Base-by-base conservation (phyloP, 345 rosid species). In the Salix caprea region DNA sequence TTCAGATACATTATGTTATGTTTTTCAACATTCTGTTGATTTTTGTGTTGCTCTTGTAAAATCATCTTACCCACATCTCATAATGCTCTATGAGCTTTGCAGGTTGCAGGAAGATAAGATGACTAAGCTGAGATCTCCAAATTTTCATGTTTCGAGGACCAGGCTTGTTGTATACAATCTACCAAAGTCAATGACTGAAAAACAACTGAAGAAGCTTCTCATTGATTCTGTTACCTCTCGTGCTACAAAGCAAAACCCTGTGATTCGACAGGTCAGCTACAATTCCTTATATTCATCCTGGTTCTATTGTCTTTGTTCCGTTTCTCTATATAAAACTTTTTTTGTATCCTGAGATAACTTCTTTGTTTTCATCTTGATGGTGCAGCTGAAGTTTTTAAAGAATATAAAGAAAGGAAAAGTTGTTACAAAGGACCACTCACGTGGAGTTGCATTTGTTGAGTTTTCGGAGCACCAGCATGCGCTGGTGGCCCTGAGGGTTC, bases 391-490 rank as follows among this genome's bases (percentile, higher is more conserved):
- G 78, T 86, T 91, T 76, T 78, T 96, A 83, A 84, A 87, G 80
- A 87, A 80, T 69, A 67, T 86, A 66, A 93, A 91, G 88, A 87
- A 86, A 42, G 97, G 95, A 42, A 87, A 88, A 71, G 84, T 88
- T 74, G 88, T 82, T 65, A 78, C 88, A 1, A 92, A 86, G 89
- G 86, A 86, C 82, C 83, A 90, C 69, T 93, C 96, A 12, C 94
- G 95, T 39, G 93, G 97, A 78, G 95, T 93, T 70, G 99, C 99
- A 18, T 93, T 96, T 80, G 84, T 93, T 2, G 93, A 96, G 85
- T 93, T 96, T 73, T 78, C 88, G 0, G 95, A 91, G 82, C 97
- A 89, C 79, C 86, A 93, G 71, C 99, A 96, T 73, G 97, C 98
- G 42, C 94, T 92, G 65, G 98, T 92, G 70, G 97, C 98, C 77